Base-by-base conservation (phyloP, 116 monocot genomes). In the Iris pallida region DNA sequence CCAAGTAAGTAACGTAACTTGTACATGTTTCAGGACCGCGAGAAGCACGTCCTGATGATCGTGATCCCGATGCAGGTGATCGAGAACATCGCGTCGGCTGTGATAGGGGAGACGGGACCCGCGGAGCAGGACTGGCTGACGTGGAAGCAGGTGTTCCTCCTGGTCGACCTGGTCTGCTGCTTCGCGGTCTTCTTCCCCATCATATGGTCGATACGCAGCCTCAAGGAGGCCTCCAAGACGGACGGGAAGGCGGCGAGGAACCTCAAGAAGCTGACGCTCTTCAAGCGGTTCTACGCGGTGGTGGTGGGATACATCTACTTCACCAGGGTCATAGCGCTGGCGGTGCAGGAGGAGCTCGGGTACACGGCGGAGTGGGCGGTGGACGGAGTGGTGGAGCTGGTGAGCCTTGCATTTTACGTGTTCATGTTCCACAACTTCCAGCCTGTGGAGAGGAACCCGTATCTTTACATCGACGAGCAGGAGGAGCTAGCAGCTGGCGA, bases 11-110 rank as follows among this genome's bases (percentile, higher is more conserved):
- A 78, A 82, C 75, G 68, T 83, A 9, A 75, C 72, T 1, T 68
- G 16, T 3, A 3, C 30, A 30, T 30, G 30, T 30, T 30, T 30
- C 2, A 95, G 70, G 88, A 88, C 6, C 45, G 84, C 43, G 95
- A 95, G 77, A 95, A 91, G 88, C 91, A 86, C 71, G 86, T 95
- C 4, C 72, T 95, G 55, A 91, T 95, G 86, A 58, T 84, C 4
- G 88, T 95, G 42, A 95, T 95, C 58, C 91, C 91, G 8, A 76
- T 92, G 42, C 91, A 92, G 76, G 85, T 92, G 6, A 44, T 88
- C 4, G 82, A 86, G 0, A 95, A 95, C 59, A 66, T 88, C 0
- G 95, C 95, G 0, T 78, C 85, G 0, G 77, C 79, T 10, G 68
- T 76, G 62, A 79, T 83, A 53, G 72, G 72, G 30, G 79, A 83